Evolutionary conservation across 805 yeast genomes (phyloP), one percentile per base, ranked within the genome.

Genomic region (Hanseniaspora guilliermondii): DNA sequence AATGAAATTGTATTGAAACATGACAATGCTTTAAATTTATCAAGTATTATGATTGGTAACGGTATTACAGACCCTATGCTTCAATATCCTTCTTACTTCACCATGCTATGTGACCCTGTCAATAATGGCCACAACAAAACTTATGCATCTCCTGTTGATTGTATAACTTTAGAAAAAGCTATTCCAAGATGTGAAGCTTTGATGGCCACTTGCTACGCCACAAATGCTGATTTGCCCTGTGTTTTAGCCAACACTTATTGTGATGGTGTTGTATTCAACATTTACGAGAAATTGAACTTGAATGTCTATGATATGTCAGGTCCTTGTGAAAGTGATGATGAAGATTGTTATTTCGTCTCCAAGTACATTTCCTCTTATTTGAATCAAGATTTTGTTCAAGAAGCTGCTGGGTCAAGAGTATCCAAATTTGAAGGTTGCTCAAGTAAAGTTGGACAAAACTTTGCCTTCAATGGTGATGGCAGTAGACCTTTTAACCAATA

Each of bases 41-140:
- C 84, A 12, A 85, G 96, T 3, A 82, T 89, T 19, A 65, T 91
- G 65, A 89, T 89, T 63, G 97, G 97, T 58, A 89, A 89, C 66
- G 97, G 97, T 53, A 78, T 89, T 60, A 87, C 95, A 36, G 95
- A 87, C 67, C 84, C 95, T 3, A 72, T 83, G 56, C 75, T 77
- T 45, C 96, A 88, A 73, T 82, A 83, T 64, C 76, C 77, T 56
- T 80, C 81, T 68, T 88, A 87, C 65, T 79, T 83, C 67, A 95
- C 94, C 59, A 89, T 91, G 97, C 95, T 95, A 4, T 91, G 97
- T 69, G 47, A 52, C 45, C 55, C 55, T 36, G 93, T 95, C 53
- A 66, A 76, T 60, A 95, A 96, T 59, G 96, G 96, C 6, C 80
- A 80, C 62, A 82, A 82, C 19, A 73, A 89, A 17, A 87, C 87